Conservation (phyloP, 331 rosid genomes). For the Rhamnella rubrinervis region DNA sequence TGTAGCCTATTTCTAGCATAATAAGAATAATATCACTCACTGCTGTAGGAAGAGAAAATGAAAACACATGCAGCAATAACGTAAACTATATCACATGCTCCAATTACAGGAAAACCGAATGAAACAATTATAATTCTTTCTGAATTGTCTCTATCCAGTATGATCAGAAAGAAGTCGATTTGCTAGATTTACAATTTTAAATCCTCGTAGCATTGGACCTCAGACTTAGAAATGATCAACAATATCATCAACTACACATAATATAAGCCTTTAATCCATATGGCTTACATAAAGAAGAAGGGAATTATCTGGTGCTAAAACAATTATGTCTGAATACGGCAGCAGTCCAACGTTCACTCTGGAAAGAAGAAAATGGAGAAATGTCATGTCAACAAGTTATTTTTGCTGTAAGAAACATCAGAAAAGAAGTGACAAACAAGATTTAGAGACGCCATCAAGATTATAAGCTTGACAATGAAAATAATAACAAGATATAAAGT, state of each 20-base stretch:
- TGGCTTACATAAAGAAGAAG: slow-evolving; percentile 92
- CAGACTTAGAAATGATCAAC: slow-evolving; percentile 2
- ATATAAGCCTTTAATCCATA: slow-evolving; percentile 21
- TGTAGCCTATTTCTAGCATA: too few relatives aligned
- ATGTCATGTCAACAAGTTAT: not conserved
- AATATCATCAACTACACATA: slow-evolving; percentile 5
- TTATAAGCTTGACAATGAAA: not conserved
- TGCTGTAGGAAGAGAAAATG: too few relatives aligned
- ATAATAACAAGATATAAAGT: slow-evolving; percentile 6
- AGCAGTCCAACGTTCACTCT: slow-evolving; percentile 76
- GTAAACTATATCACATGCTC: too few relatives aligned
- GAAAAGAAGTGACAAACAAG: too few relatives aligned
- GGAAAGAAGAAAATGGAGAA: slow-evolving; percentile 34
- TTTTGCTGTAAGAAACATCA: too few relatives aligned
- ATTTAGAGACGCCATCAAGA: too few relatives aligned
- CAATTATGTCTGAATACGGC: slow-evolving; percentile 73
- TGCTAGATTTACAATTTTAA: not conserved
- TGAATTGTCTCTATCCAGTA: not conserved
- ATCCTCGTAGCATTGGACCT: not conserved
- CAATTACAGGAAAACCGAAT: too few relatives aligned
- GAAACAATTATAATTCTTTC: too few relatives aligned
- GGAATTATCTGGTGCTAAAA: slow-evolving; percentile 78
- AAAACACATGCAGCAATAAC: not conserved
- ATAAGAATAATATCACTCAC: too few relatives aligned
- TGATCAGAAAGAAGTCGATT: not conserved